Evolutionary conservation across 306 rosid genomes (phyloP), one percentile per base, ranked within the genome.

Genomic region (Vigna nakashimae): DNA sequence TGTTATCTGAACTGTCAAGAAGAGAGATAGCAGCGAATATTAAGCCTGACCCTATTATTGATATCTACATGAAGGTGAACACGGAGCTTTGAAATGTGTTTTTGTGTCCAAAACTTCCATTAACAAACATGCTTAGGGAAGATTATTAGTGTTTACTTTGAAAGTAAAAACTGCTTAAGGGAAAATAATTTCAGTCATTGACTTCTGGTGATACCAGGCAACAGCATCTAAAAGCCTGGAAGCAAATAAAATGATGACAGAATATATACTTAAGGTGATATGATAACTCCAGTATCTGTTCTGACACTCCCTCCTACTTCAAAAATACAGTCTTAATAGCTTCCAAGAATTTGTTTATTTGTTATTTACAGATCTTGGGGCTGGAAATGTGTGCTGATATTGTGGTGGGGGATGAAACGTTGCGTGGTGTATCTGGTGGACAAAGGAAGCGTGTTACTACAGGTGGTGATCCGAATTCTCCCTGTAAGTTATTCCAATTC

Each of bases 341-440:
- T 55, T 0, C 9, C 11, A 65, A 24, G 6, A 30, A 30, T 16
- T 48, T 34, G 22, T 38, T 74, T 16, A 51, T 65, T 36, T 26
- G 65, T 45, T 40, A 30, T 60, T 62, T 48, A 18, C 57, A 84
- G 90, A 66, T 84, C 52, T 57, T 87, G 65, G 83, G 83, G 60
- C 51, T 87, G 58, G 90, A 87, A 66, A 81, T 68, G 14, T 87
- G 90, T 66, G 90, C 88, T 67, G 90, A 87, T 64, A 87, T 84
- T 49, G 12, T 84, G 85, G 94, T 90, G 4, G 98, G 98, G 36
- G 91, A 88, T 85, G 89, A 90, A 30, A 84, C 79, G 90, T 6
- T 68, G 40, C 78, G 90, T 5, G 90, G 90, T 11, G 71, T 86
- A 22, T 86, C 90, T 2, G 90, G 90, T 9, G 90, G 90, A 3